Evolutionary conservation across 2,329 filamentous ascomycete genomes (phyloP).

Genomic region (Domatiomyces catenatus): DNA sequence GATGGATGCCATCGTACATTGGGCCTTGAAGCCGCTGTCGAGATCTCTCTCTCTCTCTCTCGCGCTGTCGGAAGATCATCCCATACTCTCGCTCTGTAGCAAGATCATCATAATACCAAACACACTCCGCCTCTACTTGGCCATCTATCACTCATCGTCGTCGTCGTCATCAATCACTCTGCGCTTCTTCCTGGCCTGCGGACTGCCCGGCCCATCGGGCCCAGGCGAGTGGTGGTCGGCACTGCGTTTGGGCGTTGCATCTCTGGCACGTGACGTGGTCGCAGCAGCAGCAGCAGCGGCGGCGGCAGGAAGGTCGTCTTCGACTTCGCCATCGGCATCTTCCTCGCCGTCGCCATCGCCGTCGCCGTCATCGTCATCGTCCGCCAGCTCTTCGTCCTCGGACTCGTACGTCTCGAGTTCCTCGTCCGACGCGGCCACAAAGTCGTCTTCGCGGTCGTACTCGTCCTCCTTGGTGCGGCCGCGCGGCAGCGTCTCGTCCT

Average conservation of each 20-base stretch:
- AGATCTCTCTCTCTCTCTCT: too few relatives aligned
- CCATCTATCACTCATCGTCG: constrained; percentile 10
- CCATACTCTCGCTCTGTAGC: too few relatives aligned
- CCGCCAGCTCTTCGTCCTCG: constrained; percentile 27
- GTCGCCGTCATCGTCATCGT: constrained; percentile 23
- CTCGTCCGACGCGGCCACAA: constrained; percentile 43
- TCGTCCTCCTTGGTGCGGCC: constrained; percentile 53
- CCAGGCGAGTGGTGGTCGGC: constrained; percentile 9
- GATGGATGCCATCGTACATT: too few relatives aligned
- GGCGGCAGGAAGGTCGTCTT: constrained; percentile 8
- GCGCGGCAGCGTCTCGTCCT: constrained; percentile 32
- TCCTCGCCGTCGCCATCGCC: constrained; percentile 27
- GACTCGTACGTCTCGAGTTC: constrained; percentile 31
- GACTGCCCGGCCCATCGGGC: constrained; percentile 10
- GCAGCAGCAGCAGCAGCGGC: neutral
- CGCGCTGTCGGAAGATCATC: too few relatives aligned
- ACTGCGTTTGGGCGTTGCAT: constrained; percentile 5
- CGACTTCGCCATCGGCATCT: constrained; percentile 25
- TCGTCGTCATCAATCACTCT: constrained; percentile 17
- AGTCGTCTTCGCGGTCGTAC: constrained; percentile 69
- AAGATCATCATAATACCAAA: too few relatives aligned
- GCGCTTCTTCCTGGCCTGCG: constrained; percentile 15
- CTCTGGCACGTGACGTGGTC: neutral
- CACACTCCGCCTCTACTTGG: too few relatives aligned
- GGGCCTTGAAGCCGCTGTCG: too few relatives aligned